Base-by-base conservation (phyloP, 116 monocot genomes). In the Cymodocea nodosa region DNA sequence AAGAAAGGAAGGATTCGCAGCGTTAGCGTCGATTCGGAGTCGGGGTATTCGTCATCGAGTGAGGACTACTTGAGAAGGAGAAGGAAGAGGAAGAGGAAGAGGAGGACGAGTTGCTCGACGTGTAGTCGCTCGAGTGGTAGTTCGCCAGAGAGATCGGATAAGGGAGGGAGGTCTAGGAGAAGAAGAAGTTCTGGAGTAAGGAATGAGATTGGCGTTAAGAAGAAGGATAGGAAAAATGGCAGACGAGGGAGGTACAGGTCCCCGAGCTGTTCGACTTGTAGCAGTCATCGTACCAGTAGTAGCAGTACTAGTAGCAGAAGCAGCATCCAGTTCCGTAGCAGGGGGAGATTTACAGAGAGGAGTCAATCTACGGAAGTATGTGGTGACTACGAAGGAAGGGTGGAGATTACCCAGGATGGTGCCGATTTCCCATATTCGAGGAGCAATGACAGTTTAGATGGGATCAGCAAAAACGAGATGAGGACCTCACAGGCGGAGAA, bases 341-440 rank as follows among this genome's bases (percentile, higher is more conserved):
- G 51, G 4, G 17, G 17, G 36, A 64, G 25, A 35, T 34, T 51
- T 14, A 10, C 15, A n/a, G 30, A 50, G 9, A 70, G 30, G 17
- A 25, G 16, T 6, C 64, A 54, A 15, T 57, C 37, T 6, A 52
- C 36, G 22, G 22, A 62, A 54, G 4, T 51, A 10, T 35, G 2
- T 20, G 35, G 48, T 20, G 48, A 57, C 11, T n/a, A 50, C 16
- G 72, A 68, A 20, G 68, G 67, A 44, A 67, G 61, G 56, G 67
- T 67, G 54, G 72, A 77, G 77, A 72, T 68, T 22, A 68, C 67
- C 22, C 54, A 72, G 56, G 77, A 72, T 64, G 50, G 62, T 56
- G 67, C 50, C 55, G 68, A 72, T 68, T 62, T 68, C 50, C 67
- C 16, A 2, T 53, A 66, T 56, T 75, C 75, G 13, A 53, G 23